Percentiles rank a stretch among this genome's conserved stretches.
Evolutionary conservation across 2,329 filamentous ascomycete genomes (phyloP).

Genomic region (Calycina herbarum): DNA sequence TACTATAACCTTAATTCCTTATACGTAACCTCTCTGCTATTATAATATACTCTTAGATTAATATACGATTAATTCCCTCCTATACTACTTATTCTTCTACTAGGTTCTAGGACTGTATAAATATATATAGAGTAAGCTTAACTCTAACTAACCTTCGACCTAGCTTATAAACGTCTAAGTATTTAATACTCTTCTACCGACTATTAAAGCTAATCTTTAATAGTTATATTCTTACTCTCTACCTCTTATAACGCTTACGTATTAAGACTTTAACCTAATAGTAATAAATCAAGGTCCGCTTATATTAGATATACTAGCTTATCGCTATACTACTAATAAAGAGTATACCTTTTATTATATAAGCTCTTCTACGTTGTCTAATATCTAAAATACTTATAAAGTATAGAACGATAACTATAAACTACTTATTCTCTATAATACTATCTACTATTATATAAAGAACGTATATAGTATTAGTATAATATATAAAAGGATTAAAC

Average conservation of each 20-base stretch:
- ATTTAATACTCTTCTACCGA: not conserved
- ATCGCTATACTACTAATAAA: not conserved
- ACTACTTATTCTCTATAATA: not conserved
- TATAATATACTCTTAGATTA: not conserved
- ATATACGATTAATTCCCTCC: not conserved
- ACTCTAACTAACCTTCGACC: not conserved
- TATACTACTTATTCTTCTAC: not conserved
- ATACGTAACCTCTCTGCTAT: not conserved
- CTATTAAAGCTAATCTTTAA: not conserved
- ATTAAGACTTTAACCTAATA: not conserved
- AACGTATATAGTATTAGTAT: not conserved
- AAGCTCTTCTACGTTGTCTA: not conserved
- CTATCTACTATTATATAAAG: not conserved
- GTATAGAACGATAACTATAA: not conserved
- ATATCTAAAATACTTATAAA: not conserved
- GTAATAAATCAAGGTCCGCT: not conserved
- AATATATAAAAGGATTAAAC: not conserved
- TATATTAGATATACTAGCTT: not conserved
- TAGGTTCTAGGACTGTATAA: not conserved
- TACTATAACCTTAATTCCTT: not conserved
- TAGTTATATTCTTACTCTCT: not conserved
- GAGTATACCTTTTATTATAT: not conserved
- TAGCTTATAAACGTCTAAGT: not conserved
- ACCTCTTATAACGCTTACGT: not conserved
- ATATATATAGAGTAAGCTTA: not conserved